Evolutionary conservation across 495 filamentous ascomycete genomes (phyloP).

Genomic region (Cryomyces minteri): DNA sequence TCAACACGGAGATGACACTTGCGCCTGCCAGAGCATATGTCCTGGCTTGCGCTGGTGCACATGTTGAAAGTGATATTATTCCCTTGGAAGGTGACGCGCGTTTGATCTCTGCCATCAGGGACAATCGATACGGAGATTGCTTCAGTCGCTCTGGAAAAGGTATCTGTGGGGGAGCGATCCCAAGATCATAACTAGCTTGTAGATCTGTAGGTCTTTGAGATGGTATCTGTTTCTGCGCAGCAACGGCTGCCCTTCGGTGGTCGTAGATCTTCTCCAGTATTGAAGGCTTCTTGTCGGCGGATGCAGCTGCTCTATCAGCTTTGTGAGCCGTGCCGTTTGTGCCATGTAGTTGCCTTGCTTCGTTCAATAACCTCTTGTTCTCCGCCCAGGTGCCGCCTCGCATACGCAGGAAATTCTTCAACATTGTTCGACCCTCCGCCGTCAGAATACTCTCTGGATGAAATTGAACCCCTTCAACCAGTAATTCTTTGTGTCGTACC

Average conservation of each 20-base stretch:
- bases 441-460: conserved; percentile 96
- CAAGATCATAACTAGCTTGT: conserved; percentile 70
- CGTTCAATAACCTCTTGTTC: conserved; percentile 29
- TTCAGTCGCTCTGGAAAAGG: conserved; percentile 63
- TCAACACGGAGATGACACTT: conserved; percentile 91
- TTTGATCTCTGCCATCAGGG: conserved; percentile 94
- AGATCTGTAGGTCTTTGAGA: conserved; percentile 71
- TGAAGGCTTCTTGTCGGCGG: conserved; percentile 40
- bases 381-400: conserved; percentile 80
- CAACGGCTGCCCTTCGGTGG: conserved; percentile 57
- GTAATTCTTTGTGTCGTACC: conserved; percentile 74
- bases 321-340: conserved; percentile 7
- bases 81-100: conserved; percentile 93
- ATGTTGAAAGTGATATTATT: conserved; percentile 69
- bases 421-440: conserved; percentile 69
- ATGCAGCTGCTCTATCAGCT: conserved; percentile 7
- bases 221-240: conserved; percentile 68
- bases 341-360: conserved; percentile 1
- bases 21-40: conserved; percentile 88
- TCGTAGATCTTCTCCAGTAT: conserved; percentile 88
- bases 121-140: conserved; percentile 60
- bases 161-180: conserved; percentile 70
- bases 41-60: conserved; percentile 76
- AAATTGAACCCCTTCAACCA: conserved; percentile 90
- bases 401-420: conserved; percentile 79